Evolutionary conservation across 2,329 filamentous ascomycete species (phyloP).

Genomic region (Aspergillus caelatus): DNA sequence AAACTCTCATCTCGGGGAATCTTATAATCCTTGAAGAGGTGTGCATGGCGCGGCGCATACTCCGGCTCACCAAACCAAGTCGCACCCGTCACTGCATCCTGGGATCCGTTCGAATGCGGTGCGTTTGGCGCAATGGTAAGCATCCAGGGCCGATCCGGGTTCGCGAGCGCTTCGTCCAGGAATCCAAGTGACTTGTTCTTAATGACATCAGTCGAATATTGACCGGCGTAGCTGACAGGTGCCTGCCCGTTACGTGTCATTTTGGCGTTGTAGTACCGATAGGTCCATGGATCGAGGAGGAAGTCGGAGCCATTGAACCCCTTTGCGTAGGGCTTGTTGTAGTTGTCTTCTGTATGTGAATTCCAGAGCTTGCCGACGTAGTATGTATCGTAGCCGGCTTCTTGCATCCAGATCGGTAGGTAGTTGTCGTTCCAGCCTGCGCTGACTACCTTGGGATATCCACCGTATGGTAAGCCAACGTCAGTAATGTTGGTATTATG

Average conservation of each 20-base stretch:
- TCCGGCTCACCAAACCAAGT: constrained; percentile 31
- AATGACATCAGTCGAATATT: constrained; percentile 62
- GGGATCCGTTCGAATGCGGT: constrained; percentile 58
- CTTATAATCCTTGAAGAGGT: constrained; percentile 60
- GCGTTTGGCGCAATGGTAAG: constrained; percentile 66
- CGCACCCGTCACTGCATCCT: constrained; percentile 16
- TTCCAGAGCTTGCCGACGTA: constrained; percentile 74
- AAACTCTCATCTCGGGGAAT: constrained; percentile 67
- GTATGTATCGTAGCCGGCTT: constrained; percentile 70
- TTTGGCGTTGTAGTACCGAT: constrained; percentile 65
- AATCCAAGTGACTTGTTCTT: constrained; percentile 59
- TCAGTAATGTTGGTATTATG: constrained; percentile 71
- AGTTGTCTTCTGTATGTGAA: constrained; percentile 62
- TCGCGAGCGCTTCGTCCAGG: constrained; percentile 58
- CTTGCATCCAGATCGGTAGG: constrained; percentile 71
- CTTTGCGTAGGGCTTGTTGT: constrained; percentile 58
- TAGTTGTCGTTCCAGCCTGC: constrained; percentile 69
- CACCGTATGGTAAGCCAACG: constrained; percentile 36
- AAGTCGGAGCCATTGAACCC: constrained; percentile 65
- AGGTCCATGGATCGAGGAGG: constrained; percentile 68
- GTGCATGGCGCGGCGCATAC: constrained; percentile 57
- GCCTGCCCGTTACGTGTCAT: constrained; percentile 61
- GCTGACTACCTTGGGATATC: constrained; percentile 67
- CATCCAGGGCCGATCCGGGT: constrained; percentile 63
- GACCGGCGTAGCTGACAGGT: constrained; percentile 57